Evolutionary conservation across 2,329 filamentous ascomycete species (phyloP).

Genomic region (Fusarium dlaminii): DNA sequence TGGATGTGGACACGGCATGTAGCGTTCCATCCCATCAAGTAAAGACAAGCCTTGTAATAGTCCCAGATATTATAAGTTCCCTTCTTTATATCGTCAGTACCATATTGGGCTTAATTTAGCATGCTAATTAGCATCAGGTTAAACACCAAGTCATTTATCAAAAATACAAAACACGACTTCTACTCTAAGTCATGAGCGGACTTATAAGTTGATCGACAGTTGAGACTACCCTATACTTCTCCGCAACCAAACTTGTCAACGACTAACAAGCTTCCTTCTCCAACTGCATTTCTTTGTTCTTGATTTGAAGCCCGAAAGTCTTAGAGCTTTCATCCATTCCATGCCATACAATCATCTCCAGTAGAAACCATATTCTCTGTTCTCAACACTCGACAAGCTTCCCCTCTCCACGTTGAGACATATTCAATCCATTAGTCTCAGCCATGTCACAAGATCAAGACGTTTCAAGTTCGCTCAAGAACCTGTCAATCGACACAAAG

Average conservation of each 20-base stretch:
- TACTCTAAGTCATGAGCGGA: neutral
- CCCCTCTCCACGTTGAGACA: neutral
- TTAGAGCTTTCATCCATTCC: neutral
- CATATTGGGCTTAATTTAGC: fast-evolving
- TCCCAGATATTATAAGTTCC: fast-evolving
- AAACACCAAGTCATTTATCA: neutral
- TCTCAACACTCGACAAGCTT: neutral
- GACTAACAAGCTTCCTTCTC: neutral
- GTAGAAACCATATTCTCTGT: neutral
- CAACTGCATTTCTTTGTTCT: constrained; percentile 4
- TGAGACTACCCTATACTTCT: constrained; percentile 22
- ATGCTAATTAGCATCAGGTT: fast-evolving
- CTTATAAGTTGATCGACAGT: neutral
- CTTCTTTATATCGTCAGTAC: neutral
- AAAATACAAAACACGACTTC: neutral
- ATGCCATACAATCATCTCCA: neutral
- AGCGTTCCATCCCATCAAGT: too few species aligned
- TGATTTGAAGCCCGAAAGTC: neutral
- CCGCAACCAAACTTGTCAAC: constrained; percentile 24
- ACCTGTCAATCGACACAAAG: constrained; percentile 43
- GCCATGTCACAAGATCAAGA: constrained; percentile 41
- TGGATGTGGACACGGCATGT: too few species aligned
- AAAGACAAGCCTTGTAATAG: neutral
- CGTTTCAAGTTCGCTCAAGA: constrained; percentile 45
- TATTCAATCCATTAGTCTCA: neutral